Base-by-base conservation (phyloP, 1,284 basidiomycete genomes). In the Wallemia hederae region DNA sequence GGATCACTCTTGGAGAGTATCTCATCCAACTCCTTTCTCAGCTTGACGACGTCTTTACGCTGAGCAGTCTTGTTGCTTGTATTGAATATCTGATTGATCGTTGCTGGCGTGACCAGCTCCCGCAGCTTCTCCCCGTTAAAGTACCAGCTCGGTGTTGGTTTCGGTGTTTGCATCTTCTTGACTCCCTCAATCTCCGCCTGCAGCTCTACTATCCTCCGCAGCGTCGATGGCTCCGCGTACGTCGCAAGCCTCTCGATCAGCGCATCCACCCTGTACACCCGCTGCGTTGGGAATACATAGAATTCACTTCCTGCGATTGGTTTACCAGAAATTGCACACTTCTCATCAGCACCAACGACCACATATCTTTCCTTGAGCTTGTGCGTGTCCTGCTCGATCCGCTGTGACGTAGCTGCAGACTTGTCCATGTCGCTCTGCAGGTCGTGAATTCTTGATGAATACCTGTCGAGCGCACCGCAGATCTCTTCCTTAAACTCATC, bases 401-500 rank as follows among this genome's bases (percentile, higher is more conserved):
- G 80, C 64, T 94, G 89, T 1, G 94, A 89, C 49, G 83, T 90
- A 59, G 77, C 77, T 9, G 89, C 92, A 11, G 91, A 88, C 61
- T 92, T 87, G 67, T 92, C 85, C 94, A 99, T 98, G 67, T 97
- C 92, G 58, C 74, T 78, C 72, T 92, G 94, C 63, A 99, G 77
- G 55, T 75, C 74, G 64, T 92, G 89, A 62, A 98, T 98, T 66
- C 89, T 85, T 7, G 82, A 77, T 33, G 88, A 87, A 69, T 98
- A 98, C 2, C 84, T 83, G 70, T 98, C 94, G 63, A 99, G 74
- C 0, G 94, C 94, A 62, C 82, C 81, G 64, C 92, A 94, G 65
- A 98, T 98, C 72, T 98, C 91, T 66, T 92, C 86, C 71, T 98
- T 98, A 78, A 98, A 98, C 69, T 97, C 91, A 70, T 98, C 94